Evolutionary conservation across 306 rosid genomes (phyloP).

Genomic region (Corylus avellana): DNA sequence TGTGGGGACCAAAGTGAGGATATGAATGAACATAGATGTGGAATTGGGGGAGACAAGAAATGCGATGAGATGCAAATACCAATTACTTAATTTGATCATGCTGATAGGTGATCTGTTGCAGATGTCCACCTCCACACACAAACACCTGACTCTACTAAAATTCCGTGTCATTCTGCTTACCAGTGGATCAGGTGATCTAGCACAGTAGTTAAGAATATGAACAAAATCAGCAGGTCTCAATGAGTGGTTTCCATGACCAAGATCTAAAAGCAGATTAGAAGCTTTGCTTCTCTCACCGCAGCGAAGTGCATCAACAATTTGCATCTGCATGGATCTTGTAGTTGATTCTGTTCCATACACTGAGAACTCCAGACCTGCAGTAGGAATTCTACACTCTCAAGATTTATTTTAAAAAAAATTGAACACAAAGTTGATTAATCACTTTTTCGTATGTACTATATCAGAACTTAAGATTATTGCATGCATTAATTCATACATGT

Average conservation of each 20-base stretch:
- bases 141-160: not conserved
- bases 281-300: slow-evolving; percentile 62
- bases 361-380: slow-evolving; percentile 37
- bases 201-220: slow-evolving; percentile 62
- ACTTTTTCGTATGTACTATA: not conserved
- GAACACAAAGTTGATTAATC: not conserved
- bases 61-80: not conserved
- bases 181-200: slow-evolving; percentile 74
- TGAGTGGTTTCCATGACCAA: slow-evolving; percentile 46
- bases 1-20: not conserved
- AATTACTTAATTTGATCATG: not conserved
- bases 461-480: not conserved
- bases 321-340: slow-evolving; percentile 41
- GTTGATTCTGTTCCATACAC: slow-evolving; percentile 36
- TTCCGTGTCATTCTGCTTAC: slow-evolving; percentile 44
- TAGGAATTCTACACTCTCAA: slow-evolving; percentile 13
- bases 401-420: not conserved
- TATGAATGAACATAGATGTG: not conserved
- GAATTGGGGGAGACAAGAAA: not conserved
- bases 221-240: slow-evolving; percentile 59
- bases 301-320: slow-evolving; percentile 61
- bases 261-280: slow-evolving; percentile 57
- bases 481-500: not conserved
- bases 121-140: not conserved
- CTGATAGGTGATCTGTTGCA: not conserved